Evolutionary conservation across 2,329 filamentous ascomycete genomes (phyloP).

Genomic region (Hypoxylon sp.): DNA sequence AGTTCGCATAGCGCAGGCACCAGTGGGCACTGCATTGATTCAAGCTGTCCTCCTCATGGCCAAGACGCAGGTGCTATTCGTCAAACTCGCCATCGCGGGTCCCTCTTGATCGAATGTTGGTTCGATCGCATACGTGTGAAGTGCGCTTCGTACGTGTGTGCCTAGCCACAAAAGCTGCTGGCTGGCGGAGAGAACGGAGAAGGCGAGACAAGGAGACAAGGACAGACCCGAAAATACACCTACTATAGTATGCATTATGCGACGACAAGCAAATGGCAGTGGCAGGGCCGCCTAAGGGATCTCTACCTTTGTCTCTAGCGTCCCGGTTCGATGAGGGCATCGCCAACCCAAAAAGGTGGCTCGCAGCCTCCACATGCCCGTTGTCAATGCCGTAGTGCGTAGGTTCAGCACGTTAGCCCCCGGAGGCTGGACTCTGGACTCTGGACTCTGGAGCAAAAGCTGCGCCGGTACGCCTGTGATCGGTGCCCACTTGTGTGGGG

Average conservation of each 20-base stretch:
- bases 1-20: conserved; percentile 43
- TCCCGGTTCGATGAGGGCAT: conserved; percentile 43
- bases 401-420: conserved; percentile 12
- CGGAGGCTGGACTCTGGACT: conserved; percentile 22
- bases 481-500: conserved; percentile 35
- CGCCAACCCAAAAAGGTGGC: conserved; percentile 40
- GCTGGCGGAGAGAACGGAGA: conserved; percentile 18
- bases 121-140: conserved; percentile 35
- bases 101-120: conserved; percentile 21
- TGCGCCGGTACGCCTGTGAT: conserved; percentile 12
- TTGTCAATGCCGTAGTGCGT: conserved; percentile 34
- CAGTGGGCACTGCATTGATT: conserved; percentile 28
- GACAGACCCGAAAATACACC: not conserved
- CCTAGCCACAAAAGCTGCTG: conserved; percentile 20
- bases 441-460: conserved; percentile 18
- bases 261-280: conserved; percentile 38
- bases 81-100: conserved; percentile 16
- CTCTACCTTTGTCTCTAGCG: conserved; percentile 34
- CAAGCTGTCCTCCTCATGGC: conserved; percentile 22
- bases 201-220: conserved; percentile 5
- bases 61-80: conserved; percentile 27
- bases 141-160: conserved; percentile 28
- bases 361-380: conserved; percentile 41
- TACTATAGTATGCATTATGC: not conserved
- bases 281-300: conserved; percentile 20